A percentile compares a stretch with the other conserved stretches of the same genome.
Evolutionary conservation across 106 monocot genomes (phyloP).

Genomic region (Agapanthus africanus): DNA sequence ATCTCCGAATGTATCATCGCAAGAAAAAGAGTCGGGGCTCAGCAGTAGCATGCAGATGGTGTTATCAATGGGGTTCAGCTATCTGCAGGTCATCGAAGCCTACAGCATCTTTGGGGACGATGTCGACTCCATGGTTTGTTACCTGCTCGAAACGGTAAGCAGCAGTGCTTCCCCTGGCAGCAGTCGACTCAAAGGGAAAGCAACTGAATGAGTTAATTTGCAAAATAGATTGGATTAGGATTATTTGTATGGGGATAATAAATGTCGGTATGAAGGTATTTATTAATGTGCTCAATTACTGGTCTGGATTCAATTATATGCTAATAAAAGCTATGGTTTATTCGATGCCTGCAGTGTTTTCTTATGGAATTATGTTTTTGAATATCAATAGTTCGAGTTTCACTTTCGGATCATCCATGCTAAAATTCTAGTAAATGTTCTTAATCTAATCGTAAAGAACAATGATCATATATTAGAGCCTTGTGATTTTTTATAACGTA

Average conservation of each 20-base stretch:
- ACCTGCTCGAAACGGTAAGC: slow-evolving; percentile 62
- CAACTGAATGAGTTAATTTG: slow-evolving; percentile 56
- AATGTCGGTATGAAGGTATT: neutral
- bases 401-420: no score
- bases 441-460: no score
- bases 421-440: no score
- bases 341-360: no score
- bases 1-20: slow-evolving; percentile 11
- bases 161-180: slow-evolving; percentile 33
- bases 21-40: slow-evolving; percentile 13
- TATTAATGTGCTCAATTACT: neutral
- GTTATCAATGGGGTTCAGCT: slow-evolving; percentile 86
- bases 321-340: neutral
- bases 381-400: no score
- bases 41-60: slow-evolving; percentile 58
- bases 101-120: slow-evolving; percentile 93
- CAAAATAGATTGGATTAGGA: neutral
- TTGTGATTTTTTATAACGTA: no score
- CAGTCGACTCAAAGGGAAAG: slow-evolving; percentile 77
- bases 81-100: slow-evolving; percentile 84
- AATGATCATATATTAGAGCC: no score
- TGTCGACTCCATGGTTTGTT: slow-evolving; percentile 92
- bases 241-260: neutral
- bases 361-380: no score
- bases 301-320: no score